Evolutionary conservation across 441 rosid species (phyloP).

Genomic region (Geranium incanum): DNA sequence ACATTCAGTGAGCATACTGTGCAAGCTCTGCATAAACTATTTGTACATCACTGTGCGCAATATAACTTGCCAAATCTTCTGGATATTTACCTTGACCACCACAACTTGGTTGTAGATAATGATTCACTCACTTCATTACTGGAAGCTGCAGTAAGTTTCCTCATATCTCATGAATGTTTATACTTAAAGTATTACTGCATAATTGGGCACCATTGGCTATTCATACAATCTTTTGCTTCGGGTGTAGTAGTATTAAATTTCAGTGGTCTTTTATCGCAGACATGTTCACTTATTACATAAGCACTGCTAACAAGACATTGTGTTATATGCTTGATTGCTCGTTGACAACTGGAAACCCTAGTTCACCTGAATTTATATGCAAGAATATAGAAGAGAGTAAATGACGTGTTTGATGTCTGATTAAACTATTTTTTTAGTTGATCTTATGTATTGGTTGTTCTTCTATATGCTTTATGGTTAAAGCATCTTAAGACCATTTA

Average conservation of each 20-base stretch:
- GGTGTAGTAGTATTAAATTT: background rate
- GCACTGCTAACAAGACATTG: background rate
- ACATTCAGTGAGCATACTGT: constrained; percentile 31
- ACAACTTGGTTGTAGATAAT: constrained; percentile 54
- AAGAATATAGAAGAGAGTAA: background rate
- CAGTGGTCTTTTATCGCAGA: too few species aligned
- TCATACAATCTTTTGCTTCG: background rate
- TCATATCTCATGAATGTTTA: constrained; percentile 22
- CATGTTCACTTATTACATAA: background rate
- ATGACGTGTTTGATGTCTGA: background rate
- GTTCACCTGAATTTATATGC: background rate
- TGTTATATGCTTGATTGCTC: background rate
- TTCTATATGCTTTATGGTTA: background rate
- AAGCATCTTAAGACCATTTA: background rate
- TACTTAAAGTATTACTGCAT: constrained; percentile 10
- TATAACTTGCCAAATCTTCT: constrained; percentile 79
- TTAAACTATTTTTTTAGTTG: background rate
- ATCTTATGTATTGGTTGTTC: background rate
- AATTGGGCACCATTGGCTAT: constrained; percentile 7
- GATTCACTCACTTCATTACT: constrained; percentile 48
- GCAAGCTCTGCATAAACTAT: constrained; percentile 65
- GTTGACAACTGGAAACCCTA: background rate
- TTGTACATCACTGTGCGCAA: constrained; percentile 59
- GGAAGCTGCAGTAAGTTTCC: constrained; percentile 88
- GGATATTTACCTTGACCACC: constrained; percentile 86